Conservation (phyloP, 2,329 filamentous ascomycete species). For the Beauveria caledonica region DNA sequence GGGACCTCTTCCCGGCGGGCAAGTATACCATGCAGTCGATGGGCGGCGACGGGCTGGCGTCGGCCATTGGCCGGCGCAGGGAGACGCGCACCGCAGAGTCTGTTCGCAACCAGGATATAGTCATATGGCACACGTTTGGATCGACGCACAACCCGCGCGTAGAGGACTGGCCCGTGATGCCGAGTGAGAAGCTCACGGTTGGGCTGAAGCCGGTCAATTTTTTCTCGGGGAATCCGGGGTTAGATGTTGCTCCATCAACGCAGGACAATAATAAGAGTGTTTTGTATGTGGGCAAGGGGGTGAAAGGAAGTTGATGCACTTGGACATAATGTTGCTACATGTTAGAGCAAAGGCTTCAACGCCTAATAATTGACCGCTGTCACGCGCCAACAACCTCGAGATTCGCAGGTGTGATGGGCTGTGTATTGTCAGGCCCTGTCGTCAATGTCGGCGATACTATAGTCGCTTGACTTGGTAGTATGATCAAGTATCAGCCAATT, state of each 20-base stretch:
- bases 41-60: slow-evolving; percentile 29
- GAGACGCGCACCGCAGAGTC: slow-evolving; percentile 25
- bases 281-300: slow-evolving; percentile 3
- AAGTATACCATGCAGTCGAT: slow-evolving; percentile 39
- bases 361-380: no score
- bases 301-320: neutral
- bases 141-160: slow-evolving; percentile 57
- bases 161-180: slow-evolving; percentile 65
- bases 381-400: no score
- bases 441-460: no score
- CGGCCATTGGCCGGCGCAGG: slow-evolving; percentile 20
- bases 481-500: no score
- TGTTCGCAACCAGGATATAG: slow-evolving; percentile 41
- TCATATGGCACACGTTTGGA: slow-evolving; percentile 50
- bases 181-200: slow-evolving; percentile 46
- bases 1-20: slow-evolving; percentile 35
- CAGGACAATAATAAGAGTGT: slow-evolving; percentile 29
- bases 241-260: slow-evolving; percentile 38
- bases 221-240: slow-evolving; percentile 40
- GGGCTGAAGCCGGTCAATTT: slow-evolving; percentile 46
- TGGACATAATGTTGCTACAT: neutral
- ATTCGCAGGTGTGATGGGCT: no score
- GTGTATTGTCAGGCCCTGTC: no score
- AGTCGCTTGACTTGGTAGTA: no score
- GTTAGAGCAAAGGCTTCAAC: neutral